Evolutionary conservation across 176 grass and related monocot species (phyloP), one percentile per base, ranked within the genome.

Genomic region (Aegilops longissima): DNA sequence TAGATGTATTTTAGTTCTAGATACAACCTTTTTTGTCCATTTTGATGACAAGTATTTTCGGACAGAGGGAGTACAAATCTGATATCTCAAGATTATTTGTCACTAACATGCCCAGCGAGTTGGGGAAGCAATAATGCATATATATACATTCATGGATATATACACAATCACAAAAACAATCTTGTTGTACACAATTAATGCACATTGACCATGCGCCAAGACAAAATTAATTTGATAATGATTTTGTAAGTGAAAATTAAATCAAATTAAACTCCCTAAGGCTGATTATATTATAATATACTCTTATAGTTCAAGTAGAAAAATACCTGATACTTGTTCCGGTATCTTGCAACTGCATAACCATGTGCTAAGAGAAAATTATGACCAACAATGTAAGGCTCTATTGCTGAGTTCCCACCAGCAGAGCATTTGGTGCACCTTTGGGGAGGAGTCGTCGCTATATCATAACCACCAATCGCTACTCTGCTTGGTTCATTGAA

Each of bases 301-400:
- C 12, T 44, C 36, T 20, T 33, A 78, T 21, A 71, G 45, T 70
- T 31, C 66, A 70, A 92, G 66, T 64, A 81, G 54, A 82, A 70
- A 81, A 84, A 42, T 93, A 95, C 91, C 86, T 91, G 84, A 77
- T 91, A 95, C 35, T 93, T 95, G n/a, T 79, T 62, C 44, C 84
- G 82, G 78, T 95, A 95, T 89, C 75, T 87, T 63, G 85, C 87
- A 78, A 89, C 91, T 80, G 91, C 84, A 77, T 87, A 66, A 80
- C 91, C 94, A 93, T 95, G 91, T 64, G 94, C 67, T 82, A 95
- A 80, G 36, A 96, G 33, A 62, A 89, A 45, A 89, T 95, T 90
- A 64, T 95, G 94, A 24, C 78, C 85, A 75, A 95, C 91, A 80
- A 80, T 86, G 65, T 95, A 95, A 83, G 91, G 94, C 45, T 95